Conservation (phyloP, 1,284 basidiomycete genomes). For the Ustilago crameri region DNA sequence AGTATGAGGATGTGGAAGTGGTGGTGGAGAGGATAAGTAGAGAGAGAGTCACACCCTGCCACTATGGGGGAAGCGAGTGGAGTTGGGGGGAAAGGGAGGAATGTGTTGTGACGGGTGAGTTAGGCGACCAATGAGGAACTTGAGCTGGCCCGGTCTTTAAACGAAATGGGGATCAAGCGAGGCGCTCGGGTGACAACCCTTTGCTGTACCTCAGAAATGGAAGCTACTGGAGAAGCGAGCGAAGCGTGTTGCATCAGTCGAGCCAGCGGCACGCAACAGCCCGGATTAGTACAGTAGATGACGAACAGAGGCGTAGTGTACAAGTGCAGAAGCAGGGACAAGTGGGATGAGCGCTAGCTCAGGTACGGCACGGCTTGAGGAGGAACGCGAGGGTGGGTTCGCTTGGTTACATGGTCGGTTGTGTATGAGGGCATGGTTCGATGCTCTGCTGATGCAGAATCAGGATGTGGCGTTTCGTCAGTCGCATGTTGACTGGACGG, state of each 20-base stretch:
- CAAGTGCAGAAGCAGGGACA: neutral
- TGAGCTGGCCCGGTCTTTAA: constrained; percentile 11
- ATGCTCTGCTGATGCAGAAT: neutral
- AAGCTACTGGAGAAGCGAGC: constrained; percentile 28
- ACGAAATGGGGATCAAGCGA: constrained; percentile 2
- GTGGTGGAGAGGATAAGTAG: neutral
- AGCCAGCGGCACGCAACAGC: constrained; percentile 12
- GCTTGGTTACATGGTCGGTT: neutral
- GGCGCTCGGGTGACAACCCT: neutral
- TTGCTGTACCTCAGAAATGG: constrained; percentile 23
- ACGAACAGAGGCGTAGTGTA: neutral
- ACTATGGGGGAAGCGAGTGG: neutral
- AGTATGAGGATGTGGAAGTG: constrained; percentile 1
- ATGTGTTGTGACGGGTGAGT: constrained; percentile 3
- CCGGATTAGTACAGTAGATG: neutral
- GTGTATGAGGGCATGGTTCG: neutral
- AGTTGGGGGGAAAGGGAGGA: neutral
- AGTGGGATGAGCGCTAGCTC: neutral
- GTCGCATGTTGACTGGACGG: neutral
- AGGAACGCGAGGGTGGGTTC: neutral
- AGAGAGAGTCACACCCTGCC: no score
- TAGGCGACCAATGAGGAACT: constrained; percentile 3
- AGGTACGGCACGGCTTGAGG: constrained; percentile 2
- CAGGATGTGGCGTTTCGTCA: constrained; percentile 1
- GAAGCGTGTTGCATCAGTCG: constrained; percentile 35